phyloP scores from a whole-genome alignment of 225 moss, liverwort and hornwort genomes.

The Physcomitrellopsis africana region DNA sequence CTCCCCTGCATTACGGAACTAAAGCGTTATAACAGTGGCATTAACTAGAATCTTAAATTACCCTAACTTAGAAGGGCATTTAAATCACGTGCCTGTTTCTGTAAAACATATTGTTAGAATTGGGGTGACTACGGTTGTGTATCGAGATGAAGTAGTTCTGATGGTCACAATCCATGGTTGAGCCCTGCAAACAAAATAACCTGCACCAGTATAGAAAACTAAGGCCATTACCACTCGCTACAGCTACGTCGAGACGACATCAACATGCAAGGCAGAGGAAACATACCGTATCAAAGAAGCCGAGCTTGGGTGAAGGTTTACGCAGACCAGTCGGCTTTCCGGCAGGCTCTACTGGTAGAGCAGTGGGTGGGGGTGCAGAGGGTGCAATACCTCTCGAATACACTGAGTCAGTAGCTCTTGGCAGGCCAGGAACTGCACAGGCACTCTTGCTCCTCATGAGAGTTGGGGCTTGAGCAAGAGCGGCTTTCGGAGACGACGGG shows the following conservation, averaged over 20 bases:
- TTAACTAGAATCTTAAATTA: too few species aligned
- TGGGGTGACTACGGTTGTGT: too few species aligned
- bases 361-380: slow-evolving; percentile 13
- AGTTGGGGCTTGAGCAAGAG: slow-evolving; percentile 33
- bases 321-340: slow-evolving; percentile 61
- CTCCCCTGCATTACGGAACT: slow-evolving; percentile 42
- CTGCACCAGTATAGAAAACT: background rate
- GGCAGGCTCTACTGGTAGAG: slow-evolving; percentile 22
- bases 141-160: too few species aligned
- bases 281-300: slow-evolving; percentile 70
- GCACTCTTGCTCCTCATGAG: slow-evolving; percentile 61
- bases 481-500: slow-evolving; percentile 26
- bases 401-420: slow-evolving; percentile 33
- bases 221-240: background rate
- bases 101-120: too few species aligned
- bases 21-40: too few species aligned
- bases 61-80: background rate
- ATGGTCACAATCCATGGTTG: background rate
- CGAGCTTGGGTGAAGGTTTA: slow-evolving; percentile 68
- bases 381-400: slow-evolving; percentile 10
- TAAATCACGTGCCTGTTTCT: too few species aligned
- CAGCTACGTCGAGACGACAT: background rate
- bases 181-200: background rate
- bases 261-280: background rate
- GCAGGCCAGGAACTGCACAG: slow-evolving; percentile 34